phyloP scores from a whole-genome alignment of 1,284 basidiomycete genomes.

The Xerocomus amazonicus region DNA sequence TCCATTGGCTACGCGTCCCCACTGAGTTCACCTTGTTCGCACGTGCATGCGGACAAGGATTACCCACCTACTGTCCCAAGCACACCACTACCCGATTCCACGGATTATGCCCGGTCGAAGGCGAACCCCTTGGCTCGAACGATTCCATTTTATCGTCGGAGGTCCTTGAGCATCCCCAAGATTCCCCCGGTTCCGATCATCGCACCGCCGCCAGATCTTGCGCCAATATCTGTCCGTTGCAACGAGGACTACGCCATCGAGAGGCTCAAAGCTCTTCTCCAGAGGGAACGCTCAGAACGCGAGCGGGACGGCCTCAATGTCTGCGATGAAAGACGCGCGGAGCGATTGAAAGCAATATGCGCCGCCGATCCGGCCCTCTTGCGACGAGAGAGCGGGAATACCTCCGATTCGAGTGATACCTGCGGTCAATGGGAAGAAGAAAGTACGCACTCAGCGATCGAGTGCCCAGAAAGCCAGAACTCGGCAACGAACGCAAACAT shows the following conservation, averaged over 20 bases:
- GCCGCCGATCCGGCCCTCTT: background rate
- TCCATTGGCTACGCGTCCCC: slow-evolving; percentile 10
- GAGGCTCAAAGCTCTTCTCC: slow-evolving; percentile 40
- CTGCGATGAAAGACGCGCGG: slow-evolving; percentile 13
- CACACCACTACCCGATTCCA: slow-evolving; percentile 28
- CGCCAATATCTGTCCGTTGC: slow-evolving; percentile 31
- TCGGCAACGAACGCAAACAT: background rate
- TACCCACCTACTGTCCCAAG: slow-evolving; percentile 21
- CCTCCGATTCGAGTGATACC: slow-evolving; percentile 15
- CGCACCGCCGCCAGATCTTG: slow-evolving; percentile 44
- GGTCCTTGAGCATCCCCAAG: slow-evolving; percentile 2
- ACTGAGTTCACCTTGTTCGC: background rate
- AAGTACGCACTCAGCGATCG: slow-evolving; percentile 6
- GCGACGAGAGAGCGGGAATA: slow-evolving; percentile 10
- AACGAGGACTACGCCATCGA: slow-evolving; percentile 41
- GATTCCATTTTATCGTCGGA: slow-evolving; percentile 4
- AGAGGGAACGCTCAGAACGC: slow-evolving; percentile 39
- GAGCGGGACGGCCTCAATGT: slow-evolving; percentile 32
- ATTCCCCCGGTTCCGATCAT: slow-evolving; percentile 45
- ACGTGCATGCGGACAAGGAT: background rate
- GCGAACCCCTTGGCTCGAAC: slow-evolving; percentile 28
- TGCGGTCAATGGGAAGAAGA: slow-evolving; percentile 19
- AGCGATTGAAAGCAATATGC: background rate
- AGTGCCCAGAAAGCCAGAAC: slow-evolving; percentile 4
- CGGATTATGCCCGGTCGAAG: slow-evolving; percentile 23